A percentile compares a stretch with the other conserved stretches of the same genome.
Conservation (phyloP, 495 filamentous ascomycete genomes). For the Aspergillus kassunensis region DNA sequence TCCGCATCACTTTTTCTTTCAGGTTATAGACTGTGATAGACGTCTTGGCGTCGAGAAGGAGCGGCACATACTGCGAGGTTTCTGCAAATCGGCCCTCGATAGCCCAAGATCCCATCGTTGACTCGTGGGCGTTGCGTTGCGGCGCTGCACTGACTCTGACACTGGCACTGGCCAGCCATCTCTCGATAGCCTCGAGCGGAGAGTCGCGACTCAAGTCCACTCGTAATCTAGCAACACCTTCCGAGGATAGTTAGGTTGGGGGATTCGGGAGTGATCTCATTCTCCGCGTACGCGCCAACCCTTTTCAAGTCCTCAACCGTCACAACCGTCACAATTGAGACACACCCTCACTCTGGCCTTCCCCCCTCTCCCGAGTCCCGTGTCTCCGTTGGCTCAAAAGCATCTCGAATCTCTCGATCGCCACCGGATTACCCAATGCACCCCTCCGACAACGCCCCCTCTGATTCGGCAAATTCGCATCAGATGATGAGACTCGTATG, state of each 20-base stretch:
- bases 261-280: neutral
- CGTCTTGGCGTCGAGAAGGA: constrained; percentile 16
- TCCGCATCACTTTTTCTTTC: constrained; percentile 18
- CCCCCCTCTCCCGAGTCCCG: constrained; percentile 3
- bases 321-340: neutral
- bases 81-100: constrained; percentile 4
- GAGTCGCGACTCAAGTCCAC: neutral
- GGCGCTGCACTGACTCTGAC: no score
- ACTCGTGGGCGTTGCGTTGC: neutral
- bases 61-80: constrained; percentile 15
- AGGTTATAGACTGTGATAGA: constrained; percentile 5
- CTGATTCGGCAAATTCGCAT: constrained; percentile 25
- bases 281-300: neutral
- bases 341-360: neutral
- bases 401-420: constrained; percentile 12
- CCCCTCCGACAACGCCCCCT: constrained; percentile 9
- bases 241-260: neutral
- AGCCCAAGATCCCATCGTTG: constrained; percentile 6
- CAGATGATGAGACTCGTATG: constrained; percentile 35
- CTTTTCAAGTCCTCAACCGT: neutral
- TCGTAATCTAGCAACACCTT: neutral
- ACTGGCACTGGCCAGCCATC: no score
- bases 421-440: constrained; percentile 15
- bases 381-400: constrained; percentile 17
- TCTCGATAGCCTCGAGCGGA: neutral